Evolutionary conservation across 257 asterid species (phyloP), one percentile per base, ranked within the genome.

Genomic region (Schizonepeta tenuifolia): DNA sequence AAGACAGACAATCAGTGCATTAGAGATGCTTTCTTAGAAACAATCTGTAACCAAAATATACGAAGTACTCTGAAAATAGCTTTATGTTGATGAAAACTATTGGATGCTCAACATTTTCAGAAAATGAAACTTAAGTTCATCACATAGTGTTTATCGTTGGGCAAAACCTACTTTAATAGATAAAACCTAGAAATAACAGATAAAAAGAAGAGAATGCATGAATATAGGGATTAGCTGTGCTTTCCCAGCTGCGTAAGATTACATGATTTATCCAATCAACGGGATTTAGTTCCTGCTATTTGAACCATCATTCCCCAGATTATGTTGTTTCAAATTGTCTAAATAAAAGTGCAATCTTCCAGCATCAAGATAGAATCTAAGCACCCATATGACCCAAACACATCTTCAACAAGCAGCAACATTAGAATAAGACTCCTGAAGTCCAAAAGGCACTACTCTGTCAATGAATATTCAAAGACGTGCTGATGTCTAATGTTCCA

Each of bases 321-420:
- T 47, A 41, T 50, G 26, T n/a, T 66, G 17, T 15, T n/a, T 10
- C 18, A 5, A 5, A 28, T 41, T 2, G 14, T 70, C 47, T 21
- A 14, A n/a, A 33, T 41, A 33, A 47, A 70, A 26, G 22, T 21
- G 46, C 62, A 51, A n/a, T 50, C 18, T 7, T 46, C 38, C 14
- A 40, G 66, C 58, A 69, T 13, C 31, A 38, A 58, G n/a, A 54
- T 9, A 64, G 22, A 70, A 71, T 54, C 57, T 7, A 36, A 20
- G 44, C 49, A 55, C 18, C 64, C 38, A 71, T 20, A 22, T 3
- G 35, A 64, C n/a, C 64, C 80, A 69, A 18, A 20, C 22, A 43
- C 57, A 55, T 43, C 67, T 28, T 33, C 68, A 50, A 67, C 36
- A 33, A 50, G 41, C 71, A 75, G 41, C 53, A 51, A 49, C 21